Evolutionary conservation across 1,284 basidiomycete genomes (phyloP), one percentile per base, ranked within the genome.

Genomic region (Puccinia sorghi): DNA sequence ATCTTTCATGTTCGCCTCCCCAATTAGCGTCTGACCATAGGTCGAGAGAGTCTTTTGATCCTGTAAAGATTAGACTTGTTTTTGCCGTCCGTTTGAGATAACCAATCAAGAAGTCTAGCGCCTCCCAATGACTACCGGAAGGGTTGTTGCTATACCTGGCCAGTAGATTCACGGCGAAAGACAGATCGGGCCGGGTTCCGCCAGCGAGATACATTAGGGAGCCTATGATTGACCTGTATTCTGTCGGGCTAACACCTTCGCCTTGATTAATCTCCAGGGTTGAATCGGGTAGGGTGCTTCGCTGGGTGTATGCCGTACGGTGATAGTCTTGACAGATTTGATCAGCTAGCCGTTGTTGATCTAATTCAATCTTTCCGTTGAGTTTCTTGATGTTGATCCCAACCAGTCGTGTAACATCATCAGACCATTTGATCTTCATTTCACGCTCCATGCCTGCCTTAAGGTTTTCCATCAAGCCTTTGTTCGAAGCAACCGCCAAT

Each of bases 1-100:
- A 39, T 63, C 72, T 43, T 25, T 59, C 32, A 43, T 73, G 57
- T 63, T 73, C 56, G 9, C 72, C 72, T 3, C 56, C 72, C 72
- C 72, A 73, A 50, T 48, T 73, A 9, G 32, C 57, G 48, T 73
- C 39, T 2, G 22, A 39, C 48, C 52, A 73, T 13, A 59, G 15
- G 17, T 54, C 37, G 20, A 72, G 25, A 9, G 27, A 27, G 9
- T 72, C 39, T 13, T 25, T 32, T 57, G 37, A 20, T 7, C 39
- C 70, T 5, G 22, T 20, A 27, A 72, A 59, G 6, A 43, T 37
- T 22, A 64, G 43, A n/a, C 15, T 46, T 13, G n/a, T 50, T n/a
- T 6, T 3, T 27, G 6, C 37, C 37, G 63, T 17, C 46, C 27
- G 22, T 27, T 52, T 27, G 4, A 73, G 37, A 48, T 43, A 73